Percentiles rank a stretch among this genome's conserved stretches.
Conservation (phyloP, 768 basidiomycete genomes). For the Naganishia onofrii region DNA sequence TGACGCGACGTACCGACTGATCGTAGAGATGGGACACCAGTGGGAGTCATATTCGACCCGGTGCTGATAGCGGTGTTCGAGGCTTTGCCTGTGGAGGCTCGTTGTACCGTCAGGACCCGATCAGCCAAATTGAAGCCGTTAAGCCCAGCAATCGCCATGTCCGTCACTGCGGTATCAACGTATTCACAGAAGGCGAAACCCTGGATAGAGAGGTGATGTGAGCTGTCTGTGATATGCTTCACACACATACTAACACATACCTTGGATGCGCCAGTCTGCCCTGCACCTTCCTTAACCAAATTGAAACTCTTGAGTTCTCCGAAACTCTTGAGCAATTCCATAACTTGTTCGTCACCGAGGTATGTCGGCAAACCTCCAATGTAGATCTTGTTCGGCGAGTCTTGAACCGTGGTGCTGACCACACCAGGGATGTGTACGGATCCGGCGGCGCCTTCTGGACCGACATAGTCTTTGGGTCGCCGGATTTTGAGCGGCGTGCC, state of each 20-base stretch:
- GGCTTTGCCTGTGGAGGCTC: slow-evolving; percentile 75
- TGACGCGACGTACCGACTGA: slow-evolving; percentile 20
- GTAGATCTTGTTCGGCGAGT: slow-evolving; percentile 96
- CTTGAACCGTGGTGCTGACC: slow-evolving; percentile 93
- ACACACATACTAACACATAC: slow-evolving; percentile 54
- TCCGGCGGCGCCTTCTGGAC: slow-evolving; percentile 63
- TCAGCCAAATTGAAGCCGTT: slow-evolving; percentile 98
- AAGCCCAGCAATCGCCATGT: slow-evolving; percentile 90
- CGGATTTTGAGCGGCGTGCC: slow-evolving; percentile 95
- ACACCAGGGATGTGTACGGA: slow-evolving; percentile 82
- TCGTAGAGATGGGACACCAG: slow-evolving; percentile 28
- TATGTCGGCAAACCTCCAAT: slow-evolving; percentile 93
- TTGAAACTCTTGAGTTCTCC: slow-evolving; percentile 98
- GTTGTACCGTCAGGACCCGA: slow-evolving; percentile 89
- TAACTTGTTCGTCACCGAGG: slow-evolving; percentile 96
- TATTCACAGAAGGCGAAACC: slow-evolving; percentile 99
- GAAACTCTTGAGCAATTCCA: slow-evolving; percentile 94
- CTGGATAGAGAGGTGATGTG: slow-evolving; percentile 54
- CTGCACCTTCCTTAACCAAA: slow-evolving; percentile 85
- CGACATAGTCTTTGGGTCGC: slow-evolving; percentile 94
- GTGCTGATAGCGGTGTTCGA: slow-evolving; percentile 30
- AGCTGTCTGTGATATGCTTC: background rate
- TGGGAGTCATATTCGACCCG: slow-evolving; percentile 30
- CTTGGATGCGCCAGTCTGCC: slow-evolving; percentile 73
- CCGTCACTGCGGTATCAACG: slow-evolving; percentile 80